Percentiles rank a stretch among this genome's conserved stretches.
phyloP scores from a whole-genome alignment of 352 stramenopile genomes.

The Phytophthora hibernalis region DNA sequence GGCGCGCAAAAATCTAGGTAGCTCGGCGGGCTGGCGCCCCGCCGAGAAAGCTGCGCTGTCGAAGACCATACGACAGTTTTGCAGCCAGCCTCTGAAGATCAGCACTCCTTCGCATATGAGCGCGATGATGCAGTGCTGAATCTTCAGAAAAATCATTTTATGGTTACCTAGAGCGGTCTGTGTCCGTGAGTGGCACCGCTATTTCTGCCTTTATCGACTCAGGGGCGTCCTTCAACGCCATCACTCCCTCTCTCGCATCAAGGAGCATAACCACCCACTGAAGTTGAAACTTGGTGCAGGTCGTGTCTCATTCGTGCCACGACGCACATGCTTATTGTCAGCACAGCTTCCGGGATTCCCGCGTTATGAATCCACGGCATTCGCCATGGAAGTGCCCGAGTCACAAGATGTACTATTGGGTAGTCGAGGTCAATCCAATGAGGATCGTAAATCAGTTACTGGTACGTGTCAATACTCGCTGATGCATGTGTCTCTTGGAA shows the following conservation, averaged over 20 bases:
- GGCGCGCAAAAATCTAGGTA: not conserved
- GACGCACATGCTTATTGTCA: not conserved
- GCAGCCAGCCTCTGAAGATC: constrained; percentile 5
- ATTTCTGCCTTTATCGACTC: constrained; percentile 8
- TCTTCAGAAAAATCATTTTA: constrained; percentile 17
- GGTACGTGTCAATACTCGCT: too few relatives aligned
- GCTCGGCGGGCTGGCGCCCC: not conserved
- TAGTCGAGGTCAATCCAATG: too few relatives aligned
- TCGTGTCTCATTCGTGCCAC: constrained; percentile 10
- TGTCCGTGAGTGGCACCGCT: constrained; percentile 1
- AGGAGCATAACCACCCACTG: not conserved
- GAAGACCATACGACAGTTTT: constrained; percentile 17
- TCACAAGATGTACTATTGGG: too few relatives aligned
- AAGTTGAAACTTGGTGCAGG: constrained; percentile 14
- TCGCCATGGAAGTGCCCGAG: constrained; percentile 2
- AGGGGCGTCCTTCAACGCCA: constrained; percentile 10
- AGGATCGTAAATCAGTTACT: too few relatives aligned
- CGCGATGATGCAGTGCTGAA: constrained; percentile 15
- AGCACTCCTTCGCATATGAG: constrained; percentile 4
- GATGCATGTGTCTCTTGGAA: too few relatives aligned
- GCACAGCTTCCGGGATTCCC: not conserved
- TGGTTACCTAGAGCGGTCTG: constrained; percentile 20
- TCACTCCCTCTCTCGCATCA: constrained; percentile 1
- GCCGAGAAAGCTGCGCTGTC: constrained; percentile 10
- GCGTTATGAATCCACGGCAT: not conserved